Base-by-base conservation (phyloP, 1,139 yeast genomes). In the Suhomyces ambrosiae region DNA sequence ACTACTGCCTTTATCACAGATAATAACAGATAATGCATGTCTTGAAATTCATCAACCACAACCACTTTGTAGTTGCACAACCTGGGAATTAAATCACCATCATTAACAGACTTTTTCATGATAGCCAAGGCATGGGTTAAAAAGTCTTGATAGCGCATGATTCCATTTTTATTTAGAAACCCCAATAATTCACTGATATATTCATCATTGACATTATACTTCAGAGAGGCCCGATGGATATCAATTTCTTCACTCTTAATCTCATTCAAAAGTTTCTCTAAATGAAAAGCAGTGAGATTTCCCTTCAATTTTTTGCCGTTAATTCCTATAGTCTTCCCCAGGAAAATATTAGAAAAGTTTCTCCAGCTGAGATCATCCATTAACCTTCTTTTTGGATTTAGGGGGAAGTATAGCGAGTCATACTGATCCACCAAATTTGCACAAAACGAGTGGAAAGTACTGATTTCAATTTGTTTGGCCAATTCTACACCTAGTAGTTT, bases 1-100 rank as follows among this genome's bases (percentile, higher is more conserved):
- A 58, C 56, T 3, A 82, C 54, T 1, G 56, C 50, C 30, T 61
- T 54, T 3, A 83, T 57, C 5, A 85, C 55, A 9, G 67, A 63
- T 31, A 76, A 53, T 17, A 83, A 63, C n/a, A 65, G 66, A 0
- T 72, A 70, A 45, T 80, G 75, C 58, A 83, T 69, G 57, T 86
- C 95, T 54, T 86, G 94, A 52, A 80, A 82, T 57, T 86, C 95
- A 58, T 86, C 95, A 9, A 85, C 79, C 0, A 86, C 57, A 0
- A 84, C 65, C 3, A 58, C 71, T 40, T 59, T 60, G 37, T 60
- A 63, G 11, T 50, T 48, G 5, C 51, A 44, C 21, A 70, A 33
- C 24, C 53, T 58, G 1, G 58, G 54, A 9, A 68, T 60, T 36
- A 42, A 41, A 14, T 35, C 35, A 27, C 23, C 6, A 11, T 28